phyloP scores from a whole-genome alignment of 2,329 filamentous ascomycete genomes.

The Cercospora sp. region DNA sequence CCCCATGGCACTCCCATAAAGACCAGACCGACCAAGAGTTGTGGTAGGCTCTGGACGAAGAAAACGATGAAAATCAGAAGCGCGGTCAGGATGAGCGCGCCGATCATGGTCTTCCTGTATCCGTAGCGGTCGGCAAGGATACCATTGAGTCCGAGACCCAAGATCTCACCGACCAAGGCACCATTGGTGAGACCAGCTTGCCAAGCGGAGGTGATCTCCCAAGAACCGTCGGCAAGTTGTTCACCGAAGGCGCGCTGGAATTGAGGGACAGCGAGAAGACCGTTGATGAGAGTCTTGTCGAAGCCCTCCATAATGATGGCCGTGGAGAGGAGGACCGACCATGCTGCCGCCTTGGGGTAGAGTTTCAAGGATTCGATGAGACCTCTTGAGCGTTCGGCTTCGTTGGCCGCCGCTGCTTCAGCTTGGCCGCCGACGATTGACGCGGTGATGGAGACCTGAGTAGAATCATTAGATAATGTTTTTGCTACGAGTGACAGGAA shows the following conservation, averaged over 20 bases:
- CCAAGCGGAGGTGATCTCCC: constrained; percentile 57
- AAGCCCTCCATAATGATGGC: constrained; percentile 45
- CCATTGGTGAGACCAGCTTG: constrained; percentile 59
- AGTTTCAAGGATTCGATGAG: constrained; percentile 17
- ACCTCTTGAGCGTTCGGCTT: constrained; percentile 13
- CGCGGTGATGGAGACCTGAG: constrained; percentile 11
- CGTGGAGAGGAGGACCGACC: constrained; percentile 22
- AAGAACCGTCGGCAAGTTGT: constrained; percentile 41
- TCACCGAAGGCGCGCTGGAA: constrained; percentile 45
- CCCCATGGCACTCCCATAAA: constrained; percentile 48
- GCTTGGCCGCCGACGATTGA: constrained; percentile 6
- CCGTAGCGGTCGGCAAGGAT: constrained; percentile 58
- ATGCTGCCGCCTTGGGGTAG: constrained; percentile 21
- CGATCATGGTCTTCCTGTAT: constrained; percentile 57
- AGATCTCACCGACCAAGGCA: constrained; percentile 55
- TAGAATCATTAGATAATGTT: not conserved
- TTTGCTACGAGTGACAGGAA: not conserved
- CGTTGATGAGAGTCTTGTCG: constrained; percentile 41
- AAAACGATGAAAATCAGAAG: constrained; percentile 55
- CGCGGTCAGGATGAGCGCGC: constrained; percentile 55
- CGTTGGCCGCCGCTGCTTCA: constrained; percentile 12
- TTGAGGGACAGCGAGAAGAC: constrained; percentile 39
- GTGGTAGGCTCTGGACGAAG: constrained; percentile 41
- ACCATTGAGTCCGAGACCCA: constrained; percentile 67
- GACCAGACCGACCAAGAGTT: constrained; percentile 39